phyloP scores from a whole-genome alignment of 2,329 filamentous ascomycete species.

The Talaromyces piceae region DNA sequence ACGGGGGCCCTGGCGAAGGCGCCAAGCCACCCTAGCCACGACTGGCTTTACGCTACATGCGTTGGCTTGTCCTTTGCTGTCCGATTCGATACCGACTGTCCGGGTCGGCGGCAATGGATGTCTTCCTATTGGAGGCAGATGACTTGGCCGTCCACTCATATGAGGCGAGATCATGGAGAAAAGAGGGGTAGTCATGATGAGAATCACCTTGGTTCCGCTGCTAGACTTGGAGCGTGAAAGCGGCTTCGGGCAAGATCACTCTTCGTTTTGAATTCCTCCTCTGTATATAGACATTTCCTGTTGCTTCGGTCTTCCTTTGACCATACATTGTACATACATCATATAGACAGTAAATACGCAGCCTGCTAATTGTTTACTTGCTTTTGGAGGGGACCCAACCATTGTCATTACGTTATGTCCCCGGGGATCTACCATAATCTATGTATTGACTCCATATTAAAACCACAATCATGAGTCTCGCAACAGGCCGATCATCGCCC shows the following conservation, averaged over 20 bases:
- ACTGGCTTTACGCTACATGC: not conserved
- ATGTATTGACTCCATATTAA: no score
- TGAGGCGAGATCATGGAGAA: not conserved
- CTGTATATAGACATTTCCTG: not conserved
- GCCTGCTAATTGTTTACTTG: not conserved
- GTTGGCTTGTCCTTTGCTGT: not conserved
- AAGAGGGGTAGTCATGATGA: not conserved
- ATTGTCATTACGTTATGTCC: no score
- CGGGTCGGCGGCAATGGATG: not conserved
- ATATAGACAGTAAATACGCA: not conserved
- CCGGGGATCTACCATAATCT: no score
- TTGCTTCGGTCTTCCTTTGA: not conserved
- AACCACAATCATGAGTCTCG: no score
- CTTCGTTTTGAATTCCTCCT: not conserved
- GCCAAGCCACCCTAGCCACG: not conserved
- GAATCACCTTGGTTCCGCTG: not conserved
- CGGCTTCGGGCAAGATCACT: not conserved
- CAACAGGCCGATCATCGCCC: not conserved
- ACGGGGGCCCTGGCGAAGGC: not conserved
- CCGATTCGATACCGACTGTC: constrained; percentile 1
- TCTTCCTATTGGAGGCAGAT: not conserved
- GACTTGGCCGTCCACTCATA: not conserved
- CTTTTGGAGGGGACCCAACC: no score
- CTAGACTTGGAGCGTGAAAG: not conserved
- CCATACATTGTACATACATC: not conserved